These are phyloP conservation scores for Aspergillus sp. DNA, from an alignment of 2,329 filamentous ascomycete species.

Conservation along the genomic window DNA sequence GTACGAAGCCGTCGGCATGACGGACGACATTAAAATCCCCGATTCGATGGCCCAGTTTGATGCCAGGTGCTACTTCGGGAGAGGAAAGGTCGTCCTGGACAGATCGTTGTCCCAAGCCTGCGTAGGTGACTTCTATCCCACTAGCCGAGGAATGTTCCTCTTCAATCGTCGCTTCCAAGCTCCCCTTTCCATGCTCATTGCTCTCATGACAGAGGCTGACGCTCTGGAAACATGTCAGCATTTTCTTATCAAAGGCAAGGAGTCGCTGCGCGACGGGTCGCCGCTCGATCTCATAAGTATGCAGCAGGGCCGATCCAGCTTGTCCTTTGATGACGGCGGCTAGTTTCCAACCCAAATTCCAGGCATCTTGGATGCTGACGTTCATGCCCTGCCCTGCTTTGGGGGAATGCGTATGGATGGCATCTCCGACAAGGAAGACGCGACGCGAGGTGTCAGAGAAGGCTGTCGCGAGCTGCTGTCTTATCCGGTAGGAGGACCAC, in stretches of 20 bases:
- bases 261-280: conserved; percentile 33
- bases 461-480: neutral
- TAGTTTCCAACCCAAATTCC: conserved; percentile 42
- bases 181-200: neutral
- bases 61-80: conserved; percentile 1
- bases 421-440: conserved; percentile 1
- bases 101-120: conserved; percentile 8
- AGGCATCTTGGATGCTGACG: neutral
- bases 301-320: conserved; percentile 32
- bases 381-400: neutral
- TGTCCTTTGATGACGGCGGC: conserved; percentile 36
- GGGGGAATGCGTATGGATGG: conserved; percentile 1
- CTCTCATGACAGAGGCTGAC: conserved; percentile 3
- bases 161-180: neutral
- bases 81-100: conserved; percentile 2
- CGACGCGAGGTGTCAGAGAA: neutral
- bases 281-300: conserved; percentile 44
- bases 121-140: conserved; percentile 1
- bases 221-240: conserved; percentile 2
- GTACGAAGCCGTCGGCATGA: neutral
- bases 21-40: conserved; percentile 1
- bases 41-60: conserved; percentile 11
- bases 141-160: neutral
- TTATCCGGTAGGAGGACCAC: conserved; percentile 8
- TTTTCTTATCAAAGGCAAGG: neutral